Evolutionary conservation across 2,329 filamentous ascomycete species (phyloP), one percentile per base, ranked within the genome.

Genomic region (Lasiodiplodia sp.): DNA sequence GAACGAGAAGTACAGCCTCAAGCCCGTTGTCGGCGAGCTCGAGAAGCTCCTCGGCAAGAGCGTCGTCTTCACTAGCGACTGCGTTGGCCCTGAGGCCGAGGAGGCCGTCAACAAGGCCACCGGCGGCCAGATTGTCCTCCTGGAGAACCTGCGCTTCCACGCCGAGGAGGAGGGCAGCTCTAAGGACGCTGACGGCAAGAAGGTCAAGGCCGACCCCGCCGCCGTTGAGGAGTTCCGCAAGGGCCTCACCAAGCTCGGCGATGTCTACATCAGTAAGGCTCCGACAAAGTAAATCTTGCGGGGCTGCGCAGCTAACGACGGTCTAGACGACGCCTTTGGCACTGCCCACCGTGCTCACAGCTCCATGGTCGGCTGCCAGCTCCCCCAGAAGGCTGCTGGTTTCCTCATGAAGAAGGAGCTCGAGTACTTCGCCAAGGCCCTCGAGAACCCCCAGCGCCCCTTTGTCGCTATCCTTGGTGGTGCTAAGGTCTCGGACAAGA

Each of bases 341-440:
- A 99, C 96, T 71, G 96, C 96, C 70, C 96, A 99, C 87, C 93
- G 96, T 81, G 96, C 93, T 60, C 96, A 99, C 89, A 97, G 94
- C 82, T 98, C 95, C 82, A 99, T 99, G 96, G 96, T 99, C 77
- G 96, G 96, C 78, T 88, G 97, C 72, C 90, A 97, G 74, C 91
- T 99, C 60, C 94, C 95, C 75, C 93, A 98, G 82, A 97, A 97
- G 87, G 96, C 96, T 11, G 93, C 95, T 68, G 96, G 96, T 71
- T 99, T 97, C 90, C 90, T 99, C 78, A 94, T 99, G 87, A 99
- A 99, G 92, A 99, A 98, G 88, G 96, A 99, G 85, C 92, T 99
- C 72, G 96, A 99, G 80, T 99, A 99, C 90, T 99, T 99, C 80
- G 96, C 96, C 73, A 89, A 97, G 86, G 96, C 94, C 49, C 92